phyloP scores from a whole-genome alignment of 2,329 filamentous ascomycete genomes.

The Ilyonectria destructans region DNA sequence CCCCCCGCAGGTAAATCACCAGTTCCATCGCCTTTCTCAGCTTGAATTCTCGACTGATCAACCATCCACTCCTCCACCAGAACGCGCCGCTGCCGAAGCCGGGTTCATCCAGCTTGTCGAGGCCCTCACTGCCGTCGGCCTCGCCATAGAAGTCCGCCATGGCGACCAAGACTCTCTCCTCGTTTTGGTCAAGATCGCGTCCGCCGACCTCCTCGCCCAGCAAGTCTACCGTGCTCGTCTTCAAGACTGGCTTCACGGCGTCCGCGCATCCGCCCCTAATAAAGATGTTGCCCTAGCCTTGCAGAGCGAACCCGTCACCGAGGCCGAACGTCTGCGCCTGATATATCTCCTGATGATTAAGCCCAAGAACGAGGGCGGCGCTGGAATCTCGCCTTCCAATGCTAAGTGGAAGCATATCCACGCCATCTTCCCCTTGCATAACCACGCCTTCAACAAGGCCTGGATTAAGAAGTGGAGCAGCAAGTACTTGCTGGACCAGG shows the following conservation, averaged over 20 bases:
- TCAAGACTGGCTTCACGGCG: constrained; percentile 94
- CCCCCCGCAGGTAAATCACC: constrained; percentile 72
- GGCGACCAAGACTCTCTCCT: constrained; percentile 84
- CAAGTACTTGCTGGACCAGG: constrained; percentile 77
- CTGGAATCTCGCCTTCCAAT: constrained; percentile 79
- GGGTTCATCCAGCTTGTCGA: constrained; percentile 85
- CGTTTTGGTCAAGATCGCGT: constrained; percentile 86
- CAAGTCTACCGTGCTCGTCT: constrained; percentile 91
- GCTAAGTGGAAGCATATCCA: constrained; percentile 82
- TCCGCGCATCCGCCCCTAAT: constrained; percentile 83
- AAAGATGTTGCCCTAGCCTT: constrained; percentile 80
- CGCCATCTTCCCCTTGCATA: constrained; percentile 85
- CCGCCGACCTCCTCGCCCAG: constrained; percentile 80
- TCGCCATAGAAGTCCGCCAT: constrained; percentile 89
- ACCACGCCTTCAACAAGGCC: constrained; percentile 81
- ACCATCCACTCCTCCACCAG: constrained; percentile 58
- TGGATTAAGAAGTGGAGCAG: constrained; percentile 84
- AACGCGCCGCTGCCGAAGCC: constrained; percentile 78
- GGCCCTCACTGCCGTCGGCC: constrained; percentile 83
- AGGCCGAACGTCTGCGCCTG: constrained; percentile 89
- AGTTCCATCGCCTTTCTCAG: constrained; percentile 2
- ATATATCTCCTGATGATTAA: constrained; percentile 89
- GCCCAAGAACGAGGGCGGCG: constrained; percentile 81
- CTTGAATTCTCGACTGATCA: constrained; percentile 21
- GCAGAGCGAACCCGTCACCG: constrained; percentile 82